Evolutionary conservation across 345 rosid species (phyloP).

Genomic region (Aquilaria yunnanensis): DNA sequence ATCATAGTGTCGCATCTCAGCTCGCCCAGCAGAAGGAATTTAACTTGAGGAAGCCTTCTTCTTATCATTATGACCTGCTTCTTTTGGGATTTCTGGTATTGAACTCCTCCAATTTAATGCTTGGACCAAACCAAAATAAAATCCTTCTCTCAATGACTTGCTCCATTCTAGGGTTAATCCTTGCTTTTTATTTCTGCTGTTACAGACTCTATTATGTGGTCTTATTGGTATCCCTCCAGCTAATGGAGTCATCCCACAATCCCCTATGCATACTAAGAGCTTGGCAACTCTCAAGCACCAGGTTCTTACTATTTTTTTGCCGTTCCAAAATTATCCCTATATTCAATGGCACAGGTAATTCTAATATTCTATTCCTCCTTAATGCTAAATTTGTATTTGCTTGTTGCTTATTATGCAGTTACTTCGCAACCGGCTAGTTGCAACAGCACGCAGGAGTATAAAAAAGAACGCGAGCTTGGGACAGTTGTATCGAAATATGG

Average conservation of each 20-base stretch:
- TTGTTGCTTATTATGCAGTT: conserved; percentile 38
- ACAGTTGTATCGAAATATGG: conserved; percentile 78
- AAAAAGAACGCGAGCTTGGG: conserved; percentile 68
- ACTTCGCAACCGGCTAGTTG: conserved; percentile 69
- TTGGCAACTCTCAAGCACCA: conserved; percentile 79
- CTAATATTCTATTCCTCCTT: too few relatives aligned
- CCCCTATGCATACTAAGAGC: conserved; percentile 90
- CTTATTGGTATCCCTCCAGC: conserved; percentile 77
- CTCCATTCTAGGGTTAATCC: not conserved
- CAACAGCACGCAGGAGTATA: conserved; percentile 60
- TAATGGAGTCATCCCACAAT: conserved; percentile 83
- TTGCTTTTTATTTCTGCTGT: not conserved
- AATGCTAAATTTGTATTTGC: not conserved
- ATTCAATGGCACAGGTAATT: not conserved
- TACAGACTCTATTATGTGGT: conserved; percentile 71
- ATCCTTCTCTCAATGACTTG: not conserved
- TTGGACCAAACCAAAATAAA: not conserved
- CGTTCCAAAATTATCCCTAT: not conserved
- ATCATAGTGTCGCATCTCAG: conserved; percentile 97
- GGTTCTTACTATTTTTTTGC: conserved; percentile 29
- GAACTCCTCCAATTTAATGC: not conserved
- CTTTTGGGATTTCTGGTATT: conserved; percentile 81
- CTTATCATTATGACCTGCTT: conserved; percentile 86
- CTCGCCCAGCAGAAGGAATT: conserved; percentile 93
- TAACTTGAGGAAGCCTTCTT: conserved; percentile 88